These are phyloP conservation scores for Metschnikowia arizonensis DNA, from an alignment of 805 yeast species.

Conservation along the genomic window DNA sequence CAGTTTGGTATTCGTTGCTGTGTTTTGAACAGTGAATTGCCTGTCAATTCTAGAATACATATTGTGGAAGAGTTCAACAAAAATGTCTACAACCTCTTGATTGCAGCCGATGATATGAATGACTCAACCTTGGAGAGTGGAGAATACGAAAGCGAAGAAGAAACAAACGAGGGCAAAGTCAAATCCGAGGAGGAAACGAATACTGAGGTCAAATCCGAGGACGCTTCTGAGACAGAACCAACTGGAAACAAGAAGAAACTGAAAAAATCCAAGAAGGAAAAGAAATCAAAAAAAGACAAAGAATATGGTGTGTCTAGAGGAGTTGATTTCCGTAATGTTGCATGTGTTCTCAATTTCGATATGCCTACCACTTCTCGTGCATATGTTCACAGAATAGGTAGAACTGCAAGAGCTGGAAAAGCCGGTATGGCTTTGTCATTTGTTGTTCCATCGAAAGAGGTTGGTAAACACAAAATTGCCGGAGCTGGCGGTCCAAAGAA, in stretches of 20 bases:
- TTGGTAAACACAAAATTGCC: conserved; percentile 86
- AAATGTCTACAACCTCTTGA: conserved; percentile 76
- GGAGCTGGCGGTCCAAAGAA: conserved; percentile 62
- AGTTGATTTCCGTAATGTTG: conserved; percentile 92
- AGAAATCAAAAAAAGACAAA: conserved; percentile 45
- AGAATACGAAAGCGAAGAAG: conserved; percentile 42
- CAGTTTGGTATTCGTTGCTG: conserved; percentile 91
- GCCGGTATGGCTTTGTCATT: conserved; percentile 93
- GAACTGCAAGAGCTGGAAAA: conserved; percentile 97
- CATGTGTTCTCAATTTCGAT: conserved; percentile 94
- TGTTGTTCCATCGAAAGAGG: conserved; percentile 76
- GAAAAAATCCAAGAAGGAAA: conserved; percentile 17
- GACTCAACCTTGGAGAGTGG: conserved; percentile 50
- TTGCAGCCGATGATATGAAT: conserved; percentile 90
- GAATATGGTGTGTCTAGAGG: conserved; percentile 97
- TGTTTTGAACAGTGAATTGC: conserved; percentile 87
- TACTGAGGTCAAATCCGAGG: conserved; percentile 14
- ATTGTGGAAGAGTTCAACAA: conserved; percentile 94
- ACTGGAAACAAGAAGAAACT: not conserved
- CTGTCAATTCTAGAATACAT: conserved; percentile 87
- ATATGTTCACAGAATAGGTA: conserved; percentile 89
- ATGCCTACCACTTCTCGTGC: conserved; percentile 85
- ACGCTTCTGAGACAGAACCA: not conserved
- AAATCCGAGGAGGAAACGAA: conserved; percentile 13
- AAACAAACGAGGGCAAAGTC: conserved; percentile 2